phyloP scores from a whole-genome alignment of 2,329 filamentous ascomycete species.

The Sporothrix protearum region DNA sequence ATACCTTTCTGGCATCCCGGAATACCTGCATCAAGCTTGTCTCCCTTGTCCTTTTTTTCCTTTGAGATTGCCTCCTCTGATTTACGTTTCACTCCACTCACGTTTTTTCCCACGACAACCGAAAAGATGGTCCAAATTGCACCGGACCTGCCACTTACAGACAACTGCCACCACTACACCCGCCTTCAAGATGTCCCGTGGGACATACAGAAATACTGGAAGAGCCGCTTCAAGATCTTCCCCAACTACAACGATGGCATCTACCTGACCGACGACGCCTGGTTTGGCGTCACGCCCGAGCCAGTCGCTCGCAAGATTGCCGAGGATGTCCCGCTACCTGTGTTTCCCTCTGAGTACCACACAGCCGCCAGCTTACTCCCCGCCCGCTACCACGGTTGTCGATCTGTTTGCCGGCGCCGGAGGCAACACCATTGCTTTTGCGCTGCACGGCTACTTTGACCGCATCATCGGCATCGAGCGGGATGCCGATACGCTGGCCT shows the following conservation, averaged over 20 bases:
- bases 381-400: conserved; percentile 60
- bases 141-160: conserved; percentile 51
- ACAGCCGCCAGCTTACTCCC: no score
- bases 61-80: not conserved
- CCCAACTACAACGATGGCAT: conserved; percentile 82
- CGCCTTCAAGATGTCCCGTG: conserved; percentile 67
- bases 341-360: not conserved
- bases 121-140: conserved; percentile 41
- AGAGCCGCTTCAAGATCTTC: conserved; percentile 84
- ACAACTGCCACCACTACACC: conserved; percentile 72
- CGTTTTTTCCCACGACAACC: not conserved
- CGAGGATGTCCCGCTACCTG: conserved; percentile 59
- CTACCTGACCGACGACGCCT: conserved; percentile 86
- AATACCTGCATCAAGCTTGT: not conserved
- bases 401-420: conserved; percentile 91
- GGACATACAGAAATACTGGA: conserved; percentile 92
- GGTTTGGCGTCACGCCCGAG: conserved; percentile 96
- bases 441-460: conserved; percentile 72
- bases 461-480: conserved; percentile 86
- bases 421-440: conserved; percentile 94
- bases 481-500: conserved; percentile 73
- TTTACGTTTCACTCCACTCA: not conserved
- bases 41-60: not conserved
- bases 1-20: not conserved
- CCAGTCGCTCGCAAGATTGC: conserved; percentile 83